A percentile compares a stretch with the other conserved stretches of the same genome.
phyloP scores from a whole-genome alignment of 164 flowering plant genomes.

The Liquidambar formosana region DNA sequence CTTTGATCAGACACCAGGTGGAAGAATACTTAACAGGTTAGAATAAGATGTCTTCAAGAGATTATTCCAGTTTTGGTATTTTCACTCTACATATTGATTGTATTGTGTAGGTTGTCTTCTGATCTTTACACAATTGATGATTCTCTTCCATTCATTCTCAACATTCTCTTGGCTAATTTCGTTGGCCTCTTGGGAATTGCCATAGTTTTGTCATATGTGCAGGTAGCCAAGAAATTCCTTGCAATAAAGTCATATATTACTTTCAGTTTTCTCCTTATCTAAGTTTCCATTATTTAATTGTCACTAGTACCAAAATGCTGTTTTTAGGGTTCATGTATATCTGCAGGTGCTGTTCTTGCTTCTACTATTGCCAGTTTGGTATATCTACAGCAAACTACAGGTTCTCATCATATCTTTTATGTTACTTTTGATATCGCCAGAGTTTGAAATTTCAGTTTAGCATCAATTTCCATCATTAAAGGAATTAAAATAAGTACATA shows the following conservation, averaged over 20 bases:
- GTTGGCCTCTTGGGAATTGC: slow-evolving; percentile 83
- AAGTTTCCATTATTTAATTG: not conserved
- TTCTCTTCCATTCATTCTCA: slow-evolving; percentile 95
- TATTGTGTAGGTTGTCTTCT: slow-evolving; percentile 74
- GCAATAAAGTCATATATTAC: not conserved
- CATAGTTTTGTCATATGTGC: slow-evolving; percentile 75
- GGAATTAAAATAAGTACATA: not conserved
- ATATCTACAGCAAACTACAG: slow-evolving; percentile 80
- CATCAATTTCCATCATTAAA: not conserved
- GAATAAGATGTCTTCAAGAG: not conserved
- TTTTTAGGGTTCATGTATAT: slow-evolving; percentile 11
- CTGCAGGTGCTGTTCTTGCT: slow-evolving; percentile 73
- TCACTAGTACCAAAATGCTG: slow-evolving; percentile 2
- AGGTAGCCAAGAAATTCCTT: slow-evolving; percentile 41
- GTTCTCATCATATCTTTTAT: slow-evolving; percentile 29
- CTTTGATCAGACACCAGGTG: slow-evolving; percentile 91
- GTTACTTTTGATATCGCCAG: not conserved
- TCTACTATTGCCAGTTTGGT: slow-evolving; percentile 85
- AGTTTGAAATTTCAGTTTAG: not conserved
- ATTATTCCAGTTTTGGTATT: not conserved
- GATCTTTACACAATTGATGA: slow-evolving; percentile 96
- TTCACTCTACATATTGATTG: slow-evolving; percentile 6
- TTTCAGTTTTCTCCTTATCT: not conserved
- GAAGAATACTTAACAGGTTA: slow-evolving; percentile 94
- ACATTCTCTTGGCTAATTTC: slow-evolving; percentile 88